Evolutionary conservation across 2,329 filamentous ascomycete genomes (phyloP), one percentile per base, ranked within the genome.

Genomic region (Camillea tinctor): DNA sequence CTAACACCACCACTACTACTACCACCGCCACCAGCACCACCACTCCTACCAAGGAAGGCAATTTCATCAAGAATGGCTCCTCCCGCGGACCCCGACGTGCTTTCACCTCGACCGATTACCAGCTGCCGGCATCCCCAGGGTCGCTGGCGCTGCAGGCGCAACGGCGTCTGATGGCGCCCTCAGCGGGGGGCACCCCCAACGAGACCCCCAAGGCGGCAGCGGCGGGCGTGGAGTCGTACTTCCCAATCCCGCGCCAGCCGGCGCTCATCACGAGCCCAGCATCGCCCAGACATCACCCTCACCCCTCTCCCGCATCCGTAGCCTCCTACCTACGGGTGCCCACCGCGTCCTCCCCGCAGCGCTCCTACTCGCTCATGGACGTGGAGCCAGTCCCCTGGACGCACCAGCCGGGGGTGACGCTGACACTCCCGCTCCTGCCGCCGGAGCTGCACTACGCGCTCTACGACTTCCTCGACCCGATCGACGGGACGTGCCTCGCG

Each of bases 401-500:
- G 55, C 81, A 84, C 55, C 75, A 73, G 55, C 80, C 80, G 1
- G 79, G 81, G 5, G 68, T 74, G 54, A 74, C 74, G 57, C 74
- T 84, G 53, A 77, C 77, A 17, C 74, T 88, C 7, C 68, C 78
- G 44, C 80, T 84, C 56, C 77, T 88, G 1, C 85, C 86, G 15
- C 72, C 80, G 0, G 86, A 88, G 72, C 75, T 88, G 11, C 85
- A 87, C 72, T 86, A 82, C 63, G 75, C 79, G 62, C 79, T 88
- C 63, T 85, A 87, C 67, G 84, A 86, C 71, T 82, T 83, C 64
- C 81, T 88, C 60, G 86, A 88, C 73, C 83, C 84, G 54, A 87
- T 88, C 63, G 86, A 88, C 73, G 84, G 84, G 68, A 84, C 82
- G 48, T 88, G 85, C 69, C 76, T 88, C 48, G 86, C 84, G 15